Base-by-base conservation (phyloP, 2,329 filamentous ascomycete genomes). In the Fusarium torulosum region DNA sequence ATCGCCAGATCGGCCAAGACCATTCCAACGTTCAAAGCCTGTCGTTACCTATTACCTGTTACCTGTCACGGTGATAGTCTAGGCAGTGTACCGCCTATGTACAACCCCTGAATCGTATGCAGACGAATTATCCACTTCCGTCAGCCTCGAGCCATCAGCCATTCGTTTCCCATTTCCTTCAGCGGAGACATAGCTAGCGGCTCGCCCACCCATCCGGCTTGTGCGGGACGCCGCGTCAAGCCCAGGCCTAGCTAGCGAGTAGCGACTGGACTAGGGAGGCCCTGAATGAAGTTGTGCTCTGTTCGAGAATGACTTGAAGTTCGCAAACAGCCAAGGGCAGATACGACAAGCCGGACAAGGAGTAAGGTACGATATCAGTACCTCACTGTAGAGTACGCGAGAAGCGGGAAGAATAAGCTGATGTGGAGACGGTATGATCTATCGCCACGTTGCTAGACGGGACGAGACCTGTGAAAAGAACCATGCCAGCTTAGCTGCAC, bases 61-160 rank as follows among this genome's bases (percentile, higher is more conserved):
- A 51, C 53, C 50, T 60, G 59, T 69, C 62, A 49, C 35, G 40
- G 50, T 57, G 27, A 46, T 35, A 51, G 59, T 44, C 42, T 50
- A 41, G 27, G 33, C 38, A 43, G 20, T 19, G 41, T 19, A 35
- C 14, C 25, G 20, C 25, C 11, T 17, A 27, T 41, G 53, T 60
- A 52, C 46, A 50, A 67, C 63, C 64, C 64, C 64, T 67, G 63
- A 67, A 53, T 60, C 63, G 59, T 37, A 59, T 59, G 49, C 50
- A 37, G 23, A 41, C 31, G 23, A 21, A 37, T 42, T 63, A 49
- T 47, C 70, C 67, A 71, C 66, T 72, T 59, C 27, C 27, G 27
- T 10, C 27, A 29, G 27, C 27, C 27, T 29, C 27, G 27, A 29
- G 27, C 27, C 29, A 33, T 33, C 6, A 7, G 29, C 29, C 29